Conservation (phyloP, 352 stramenopile species). For the Globisporangium apiculatum region DNA sequence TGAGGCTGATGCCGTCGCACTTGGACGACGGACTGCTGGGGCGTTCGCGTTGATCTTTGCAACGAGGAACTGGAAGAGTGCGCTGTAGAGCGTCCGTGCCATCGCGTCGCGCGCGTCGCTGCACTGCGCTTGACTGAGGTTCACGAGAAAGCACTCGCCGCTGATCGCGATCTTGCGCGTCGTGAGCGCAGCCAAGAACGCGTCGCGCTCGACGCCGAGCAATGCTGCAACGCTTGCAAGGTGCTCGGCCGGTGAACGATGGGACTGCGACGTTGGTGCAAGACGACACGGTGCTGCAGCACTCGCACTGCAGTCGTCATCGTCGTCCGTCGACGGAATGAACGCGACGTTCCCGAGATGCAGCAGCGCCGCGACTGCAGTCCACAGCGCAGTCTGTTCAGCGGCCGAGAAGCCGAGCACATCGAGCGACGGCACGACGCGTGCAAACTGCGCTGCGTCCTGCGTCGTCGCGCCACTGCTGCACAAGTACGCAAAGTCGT, state of each 20-base stretch:
- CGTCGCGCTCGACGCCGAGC: conserved; percentile 32
- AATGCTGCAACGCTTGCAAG: conserved; percentile 33
- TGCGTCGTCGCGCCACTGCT: conserved; percentile 57
- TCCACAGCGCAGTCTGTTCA: conserved; percentile 62
- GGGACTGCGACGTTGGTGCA: conserved; percentile 24
- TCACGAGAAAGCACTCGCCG: conserved; percentile 56
- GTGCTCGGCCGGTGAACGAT: conserved; percentile 28
- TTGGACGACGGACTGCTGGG: conserved; percentile 4
- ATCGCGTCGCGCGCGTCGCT: conserved; percentile 62
- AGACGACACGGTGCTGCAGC: conserved; percentile 30
- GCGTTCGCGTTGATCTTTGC: conserved; percentile 58
- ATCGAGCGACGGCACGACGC: conserved; percentile 60
- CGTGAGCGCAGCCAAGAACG: conserved; percentile 49
- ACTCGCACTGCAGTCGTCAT: conserved; percentile 35
- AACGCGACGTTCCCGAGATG: conserved; percentile 83
- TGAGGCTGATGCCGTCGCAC: conserved; percentile 3
- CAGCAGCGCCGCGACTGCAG: conserved; percentile 61
- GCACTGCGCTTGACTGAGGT: conserved; percentile 62
- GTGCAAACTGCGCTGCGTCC: conserved; percentile 54
- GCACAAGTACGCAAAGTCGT: conserved; percentile 65
- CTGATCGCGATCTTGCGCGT: conserved; percentile 67
- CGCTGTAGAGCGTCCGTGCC: conserved; percentile 70
- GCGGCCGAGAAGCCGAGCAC: conserved; percentile 59
- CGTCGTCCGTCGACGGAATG: conserved; percentile 45
- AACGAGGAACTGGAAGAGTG: conserved; percentile 83